Evolutionary conservation across 768 basidiomycete species (phyloP).

Genomic region (Lentinula detonsa): DNA sequence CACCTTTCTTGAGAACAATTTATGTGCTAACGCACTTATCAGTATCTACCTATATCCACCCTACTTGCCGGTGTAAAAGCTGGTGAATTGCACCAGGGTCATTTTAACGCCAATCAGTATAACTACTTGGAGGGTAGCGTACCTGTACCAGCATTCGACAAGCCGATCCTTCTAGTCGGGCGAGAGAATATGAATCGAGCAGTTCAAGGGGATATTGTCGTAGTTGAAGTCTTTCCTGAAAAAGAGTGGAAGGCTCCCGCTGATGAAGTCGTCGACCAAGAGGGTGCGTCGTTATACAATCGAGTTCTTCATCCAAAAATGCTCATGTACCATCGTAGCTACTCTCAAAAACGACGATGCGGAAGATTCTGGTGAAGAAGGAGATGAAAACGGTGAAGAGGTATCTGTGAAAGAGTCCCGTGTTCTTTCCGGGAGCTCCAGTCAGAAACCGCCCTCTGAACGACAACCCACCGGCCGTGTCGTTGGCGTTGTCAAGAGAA

Average conservation of each 20-base stretch:
- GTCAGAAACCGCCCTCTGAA: conserved; percentile 35
- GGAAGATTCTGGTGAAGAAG: conserved; percentile 65
- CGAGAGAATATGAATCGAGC: conserved; percentile 95
- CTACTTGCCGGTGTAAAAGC: conserved; percentile 81
- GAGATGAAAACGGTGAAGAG: conserved; percentile 32
- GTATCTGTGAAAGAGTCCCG: conserved; percentile 34
- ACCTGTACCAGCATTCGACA: conserved; percentile 61
- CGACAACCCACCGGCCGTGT: conserved; percentile 89
- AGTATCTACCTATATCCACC: conserved; percentile 77
- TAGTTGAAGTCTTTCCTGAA: conserved; percentile 81
- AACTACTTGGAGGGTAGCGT: conserved; percentile 97
- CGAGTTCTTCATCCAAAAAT: conserved; percentile 1
- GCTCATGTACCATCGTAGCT: conserved; percentile 32
- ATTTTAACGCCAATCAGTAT: conserved; percentile 93
- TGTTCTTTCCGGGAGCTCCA: conserved; percentile 27
- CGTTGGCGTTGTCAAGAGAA: conserved; percentile 89
- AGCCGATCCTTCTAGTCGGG: conserved; percentile 80
- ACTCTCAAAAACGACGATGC: conserved; percentile 85
- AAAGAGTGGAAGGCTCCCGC: conserved; percentile 89
- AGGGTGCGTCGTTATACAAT: conserved; percentile 42
- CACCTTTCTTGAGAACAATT: neutral
- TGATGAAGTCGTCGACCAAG: conserved; percentile 92
- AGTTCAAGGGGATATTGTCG: conserved; percentile 90
- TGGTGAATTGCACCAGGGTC: conserved; percentile 82
- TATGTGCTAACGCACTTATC: neutral